Conservation (phyloP, 2,329 filamentous ascomycete species). For the Claviceps sorghi region DNA sequence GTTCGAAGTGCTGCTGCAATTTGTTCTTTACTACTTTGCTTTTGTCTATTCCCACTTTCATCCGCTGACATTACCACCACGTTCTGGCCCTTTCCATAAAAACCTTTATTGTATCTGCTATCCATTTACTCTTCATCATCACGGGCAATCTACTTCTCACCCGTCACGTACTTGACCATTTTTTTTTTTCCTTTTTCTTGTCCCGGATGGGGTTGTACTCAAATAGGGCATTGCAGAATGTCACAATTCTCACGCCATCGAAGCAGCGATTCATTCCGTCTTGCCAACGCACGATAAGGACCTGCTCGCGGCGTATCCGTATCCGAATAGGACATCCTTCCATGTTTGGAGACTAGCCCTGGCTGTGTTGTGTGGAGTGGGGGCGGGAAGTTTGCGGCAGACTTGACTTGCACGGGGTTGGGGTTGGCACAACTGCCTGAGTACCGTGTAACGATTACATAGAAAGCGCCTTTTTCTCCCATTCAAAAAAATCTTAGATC, state of each 20-base stretch:
- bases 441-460: slow-evolving; percentile 11
- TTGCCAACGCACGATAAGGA: not conserved
- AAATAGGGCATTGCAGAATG: not conserved
- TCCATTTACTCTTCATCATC: not conserved
- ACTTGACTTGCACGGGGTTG: not conserved
- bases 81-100: not conserved
- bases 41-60: not conserved
- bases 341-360: not conserved
- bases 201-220: not conserved
- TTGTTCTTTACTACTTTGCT: not conserved
- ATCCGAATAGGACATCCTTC: not conserved
- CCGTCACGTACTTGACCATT: not conserved
- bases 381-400: not conserved
- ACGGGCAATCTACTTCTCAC: not conserved
- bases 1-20: slow-evolving; percentile 4
- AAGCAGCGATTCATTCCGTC: not conserved
- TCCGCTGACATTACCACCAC: not conserved
- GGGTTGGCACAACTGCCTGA: not conserved
- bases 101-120: not conserved
- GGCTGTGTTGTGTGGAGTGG: not conserved
- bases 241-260: not conserved
- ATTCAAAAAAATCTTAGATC: slow-evolving; percentile 19
- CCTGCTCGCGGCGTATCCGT: not conserved
- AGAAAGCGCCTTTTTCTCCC: slow-evolving; percentile 17
- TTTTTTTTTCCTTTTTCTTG: not conserved